Evolutionary conservation across 306 rosid genomes (phyloP), one percentile per base, ranked within the genome.

Genomic region (Gillenia trifoliata): DNA sequence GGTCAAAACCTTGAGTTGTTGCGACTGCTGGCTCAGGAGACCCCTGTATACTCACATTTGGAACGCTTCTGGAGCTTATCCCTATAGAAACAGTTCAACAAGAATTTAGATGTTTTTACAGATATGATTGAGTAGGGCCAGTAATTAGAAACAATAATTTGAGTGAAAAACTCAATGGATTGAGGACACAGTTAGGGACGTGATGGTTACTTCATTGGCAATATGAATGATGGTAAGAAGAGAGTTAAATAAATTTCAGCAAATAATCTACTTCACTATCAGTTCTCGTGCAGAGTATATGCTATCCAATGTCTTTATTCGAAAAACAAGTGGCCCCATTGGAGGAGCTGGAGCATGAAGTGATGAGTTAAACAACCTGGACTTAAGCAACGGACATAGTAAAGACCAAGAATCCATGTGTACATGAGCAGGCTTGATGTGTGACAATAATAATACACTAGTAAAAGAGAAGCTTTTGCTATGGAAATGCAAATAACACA

Each of bases 61-160:
- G 66, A 36, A 56, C 66, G 1, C 55, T 56, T 36, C 25, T 71
- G 66, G 54, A 71, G 66, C 54, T 57, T 16, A 71, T 57, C 55
- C 66, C 75, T 71, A 16, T 16, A 56, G 15, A 20, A 36, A 10
- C 25, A 23, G 36, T 71, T 57, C 28, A 71, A 71, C 50, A 71
- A 6, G 26, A 66, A 26, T 23, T 23, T 49, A 52, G 11, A 54
- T 12, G 22, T 31, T 7, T 17, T 54, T 54, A 70, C 22, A 33
- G 34, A 70, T 36, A 30, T 31, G 3, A 2, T 29, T 13, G 16
- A 31, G 13, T 1, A 5, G 5, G 12, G 15, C 26, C 12, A n/a
- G 15, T 8, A 0, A 54, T n/a, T 10, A 54, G 4, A 22, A 52
- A 54, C 5, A 20, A 1, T 54, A 12, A 52, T 66, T 13, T 8